Base-by-base conservation (phyloP, 2,329 filamentous ascomycete genomes). In the Penicillium palitans region DNA sequence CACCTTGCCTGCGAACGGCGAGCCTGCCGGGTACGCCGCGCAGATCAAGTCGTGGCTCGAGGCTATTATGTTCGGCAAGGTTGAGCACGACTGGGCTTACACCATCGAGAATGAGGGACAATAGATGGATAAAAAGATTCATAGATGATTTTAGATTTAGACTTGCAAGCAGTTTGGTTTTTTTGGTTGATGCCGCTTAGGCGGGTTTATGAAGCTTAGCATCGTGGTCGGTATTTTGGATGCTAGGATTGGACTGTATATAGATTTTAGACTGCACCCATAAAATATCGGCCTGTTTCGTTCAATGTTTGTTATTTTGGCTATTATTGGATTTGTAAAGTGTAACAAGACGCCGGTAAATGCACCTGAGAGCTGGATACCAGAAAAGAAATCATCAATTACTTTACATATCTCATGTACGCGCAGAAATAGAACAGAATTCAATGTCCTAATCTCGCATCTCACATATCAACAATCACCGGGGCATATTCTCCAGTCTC, bases 11-110 rank as follows among this genome's bases (percentile, higher is more conserved):
- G 61, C 61, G 25, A 64, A 67, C 21, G 68, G 61, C 25, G 63
- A 70, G 58, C 65, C 65, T 57, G 71, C 71, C n/a, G 71, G 68
- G 47, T 74, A 74, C 52, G 66, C 70, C 7, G 59, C 68, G 15
- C 71, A 68, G 73, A 77, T 91, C 72, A 91, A 90, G 81, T 76
- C 76, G 39, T 88, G 84, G 83, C 78, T 92, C 63, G 79, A 81
- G 63, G 85, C 88, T 64, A 90, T 92, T 76, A 91, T 90, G 87
- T 91, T 88, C 72, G 89, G 89, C 60, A 82, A 82, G 58, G 84
- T 83, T 69, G 70, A 87, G 58, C 88, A 91, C 72, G 78, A 84
- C 48, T 92, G 89, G 88, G 87, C 84, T 37, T 82, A 90, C 55
- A 81, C 89, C 37, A 81, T 92, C 37, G 78, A 84, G 52, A 86